Conservation (phyloP, 176 grass and related monocot genomes). For the Oryza glaberrima region DNA sequence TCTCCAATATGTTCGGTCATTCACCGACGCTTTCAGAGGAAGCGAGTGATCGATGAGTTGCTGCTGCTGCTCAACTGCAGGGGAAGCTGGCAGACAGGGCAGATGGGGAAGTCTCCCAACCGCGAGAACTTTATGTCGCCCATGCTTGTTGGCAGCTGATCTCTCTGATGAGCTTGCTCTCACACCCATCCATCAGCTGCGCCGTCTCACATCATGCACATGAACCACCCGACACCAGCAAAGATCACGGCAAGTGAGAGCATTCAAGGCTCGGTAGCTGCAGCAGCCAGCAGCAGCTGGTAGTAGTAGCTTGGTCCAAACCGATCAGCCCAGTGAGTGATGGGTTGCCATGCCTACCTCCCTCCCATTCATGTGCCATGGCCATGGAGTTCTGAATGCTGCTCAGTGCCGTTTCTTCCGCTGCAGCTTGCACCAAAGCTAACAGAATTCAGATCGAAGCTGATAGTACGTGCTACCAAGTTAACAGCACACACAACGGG, state of each 20-base stretch:
- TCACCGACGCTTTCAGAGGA: conserved; percentile 17
- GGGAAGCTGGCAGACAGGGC: not conserved
- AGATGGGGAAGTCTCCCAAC: not conserved
- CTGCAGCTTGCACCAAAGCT: not conserved
- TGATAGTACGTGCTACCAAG: not conserved
- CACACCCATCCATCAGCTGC: not conserved
- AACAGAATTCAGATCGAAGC: conserved; percentile 23
- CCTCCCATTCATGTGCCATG: conserved; percentile 33
- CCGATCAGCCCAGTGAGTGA: not conserved
- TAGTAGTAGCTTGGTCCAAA: not conserved
- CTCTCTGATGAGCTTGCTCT: too few species aligned
- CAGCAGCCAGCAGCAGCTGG: not conserved
- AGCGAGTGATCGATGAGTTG: not conserved
- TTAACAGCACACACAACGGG: not conserved
- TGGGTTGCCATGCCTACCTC: conserved; percentile 26
- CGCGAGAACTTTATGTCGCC: not conserved
- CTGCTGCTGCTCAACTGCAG: conserved; percentile 14
- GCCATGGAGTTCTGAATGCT: not conserved
- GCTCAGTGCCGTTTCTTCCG: not conserved
- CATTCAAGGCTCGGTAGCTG: conserved; percentile 32
- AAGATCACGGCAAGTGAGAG: conserved; percentile 28
- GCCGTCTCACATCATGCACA: conserved; percentile 41
- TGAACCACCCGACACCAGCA: conserved; percentile 45
- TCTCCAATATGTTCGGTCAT: not conserved
- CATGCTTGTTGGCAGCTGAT: conserved; percentile 29